Base-by-base conservation (phyloP, 2,329 filamentous ascomycete genomes). In the Neophaeococcomyces mojaviensis region DNA sequence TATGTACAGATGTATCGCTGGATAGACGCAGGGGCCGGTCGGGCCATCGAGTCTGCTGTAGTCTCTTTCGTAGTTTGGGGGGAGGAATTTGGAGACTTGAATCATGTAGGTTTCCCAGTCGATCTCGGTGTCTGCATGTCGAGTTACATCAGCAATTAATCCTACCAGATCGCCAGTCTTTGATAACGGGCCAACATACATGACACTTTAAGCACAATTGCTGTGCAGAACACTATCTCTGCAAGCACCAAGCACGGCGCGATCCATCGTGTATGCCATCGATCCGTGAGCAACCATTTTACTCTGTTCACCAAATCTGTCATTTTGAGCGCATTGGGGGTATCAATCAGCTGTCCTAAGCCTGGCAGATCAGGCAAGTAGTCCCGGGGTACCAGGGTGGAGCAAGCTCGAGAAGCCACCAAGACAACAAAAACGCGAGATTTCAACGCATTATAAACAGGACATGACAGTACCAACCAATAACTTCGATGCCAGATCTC, bases 21-120 rank as follows among this genome's bases (percentile, higher is more conserved):
- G 92, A 67, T 98, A 98, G 49, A 98, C 92, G 41, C 97, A 74
- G 2, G 92, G 92, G 1, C 92, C 92, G 0, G 92, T 98, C 49
- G 81, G 84, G 56, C 92, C 92, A 60, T 83, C 77, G 61, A 98
- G 89, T 48, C 81, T 76, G 50, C 79, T 79, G 65, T 98, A 98
- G 66, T 96, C 84, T 61, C 86, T 81, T 71, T 97, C 89, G 22
- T 26, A 44, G 59, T 92, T 92, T 15, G 78, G 74, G 9, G 47
- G 39, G 37, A 89, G 69, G 60, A 84, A 92, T 57, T 89, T 81
- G 33, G 77, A 68, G 36, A 97, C 75, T 61, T 98, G 92, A 63
- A 96, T 78, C 89, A 98, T 97, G 66, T 98, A 98, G 0, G 92
- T 88, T 49, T 76, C 77, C 90, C 90, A 98, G 68, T 98, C 92